Base-by-base conservation (phyloP, 2,329 filamentous ascomycete species). In the Cytospora leucostoma region DNA sequence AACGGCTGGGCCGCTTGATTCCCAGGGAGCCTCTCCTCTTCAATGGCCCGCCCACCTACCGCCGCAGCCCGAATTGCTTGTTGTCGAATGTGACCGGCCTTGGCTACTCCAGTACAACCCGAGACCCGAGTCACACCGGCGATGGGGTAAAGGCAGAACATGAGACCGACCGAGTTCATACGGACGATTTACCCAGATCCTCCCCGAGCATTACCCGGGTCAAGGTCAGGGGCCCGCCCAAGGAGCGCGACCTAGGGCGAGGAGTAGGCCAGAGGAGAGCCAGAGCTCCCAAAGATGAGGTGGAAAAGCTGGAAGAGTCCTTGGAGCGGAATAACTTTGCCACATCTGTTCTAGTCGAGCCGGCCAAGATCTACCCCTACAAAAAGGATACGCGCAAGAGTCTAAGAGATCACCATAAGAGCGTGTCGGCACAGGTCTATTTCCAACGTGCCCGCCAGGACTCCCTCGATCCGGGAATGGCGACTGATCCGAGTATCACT, bases 341-440 rank as follows among this genome's bases (percentile, higher is more conserved):
- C 33, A 59, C 65, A 7, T 72, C 74, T 1, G 71, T 74, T 40
- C 62, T 77, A 17, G 69, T 76, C 49, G 57, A 66, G 59, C 71
- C 71, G 4, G 32, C 61, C 10, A 60, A 65, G 13, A 54, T 38
- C 2, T 72, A 73, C 40, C 66, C 67, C 0, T 49, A 68, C 59
- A 61, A 55, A 17, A n/a, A 35, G 50, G 71, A 73, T 65, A 67
- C 64, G 2, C 55, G 64, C 44, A 61, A 62, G n/a, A 72, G 69
- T 62, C 51, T 59, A 7, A 61, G 66, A 37, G 62, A 64, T 51
- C 67, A 71, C 44, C 63, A 66, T 27, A 55, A 67, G 27, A 73
- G 68, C n/a, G 67, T 75, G 17, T 68, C 68, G n/a, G 72, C 73
- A 7, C 80, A 81, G 65, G 65, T 72, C 3, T 74, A 74, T 4